phyloP scores from a whole-genome alignment of 768 basidiomycete genomes.

The Trametes maxima region DNA sequence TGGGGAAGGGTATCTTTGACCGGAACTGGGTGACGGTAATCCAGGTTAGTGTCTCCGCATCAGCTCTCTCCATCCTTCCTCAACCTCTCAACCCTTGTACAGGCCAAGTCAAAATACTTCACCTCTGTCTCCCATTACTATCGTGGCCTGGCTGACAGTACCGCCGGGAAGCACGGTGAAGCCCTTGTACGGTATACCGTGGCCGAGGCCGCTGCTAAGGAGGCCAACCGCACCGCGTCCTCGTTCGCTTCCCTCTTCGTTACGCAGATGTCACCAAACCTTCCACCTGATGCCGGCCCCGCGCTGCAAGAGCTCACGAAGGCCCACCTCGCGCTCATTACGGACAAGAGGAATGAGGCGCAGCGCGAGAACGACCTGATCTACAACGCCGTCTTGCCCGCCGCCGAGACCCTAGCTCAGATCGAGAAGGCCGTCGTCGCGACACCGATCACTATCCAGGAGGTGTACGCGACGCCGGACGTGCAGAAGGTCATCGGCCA shows the following conservation, averaged over 20 bases:
- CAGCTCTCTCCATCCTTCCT: too few species aligned
- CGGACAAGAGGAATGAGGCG: constrained; percentile 75
- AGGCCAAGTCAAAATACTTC: constrained; percentile 94
- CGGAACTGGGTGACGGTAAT: constrained; percentile 90
- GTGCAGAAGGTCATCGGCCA: constrained; percentile 94
- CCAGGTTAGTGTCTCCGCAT: constrained; percentile 51
- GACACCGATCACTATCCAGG: constrained; percentile 88
- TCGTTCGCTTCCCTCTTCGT: constrained; percentile 74
- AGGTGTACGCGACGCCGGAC: constrained; percentile 87
- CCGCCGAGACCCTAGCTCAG: constrained; percentile 72
- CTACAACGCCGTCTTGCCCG: constrained; percentile 88
- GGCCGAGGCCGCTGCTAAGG: constrained; percentile 81
- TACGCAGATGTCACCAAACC: constrained; percentile 71
- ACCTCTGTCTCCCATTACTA: constrained; percentile 85
- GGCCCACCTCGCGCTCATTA: constrained; percentile 73
- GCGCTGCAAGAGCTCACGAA: constrained; percentile 84
- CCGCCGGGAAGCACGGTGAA: constrained; percentile 82
- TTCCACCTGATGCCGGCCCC: constrained; percentile 84
- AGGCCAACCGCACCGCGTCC: constrained; percentile 69
- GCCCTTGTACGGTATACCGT: constrained; percentile 77
- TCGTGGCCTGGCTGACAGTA: constrained; percentile 75
- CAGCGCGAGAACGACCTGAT: constrained; percentile 95
- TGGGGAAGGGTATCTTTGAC: constrained; percentile 95
- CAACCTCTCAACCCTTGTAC: constrained; percentile 7
- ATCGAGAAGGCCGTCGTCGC: constrained; percentile 87